Evolutionary conservation across 148 eudicot genomes (phyloP).

Genomic region (Rhododendron mucronatum): DNA sequence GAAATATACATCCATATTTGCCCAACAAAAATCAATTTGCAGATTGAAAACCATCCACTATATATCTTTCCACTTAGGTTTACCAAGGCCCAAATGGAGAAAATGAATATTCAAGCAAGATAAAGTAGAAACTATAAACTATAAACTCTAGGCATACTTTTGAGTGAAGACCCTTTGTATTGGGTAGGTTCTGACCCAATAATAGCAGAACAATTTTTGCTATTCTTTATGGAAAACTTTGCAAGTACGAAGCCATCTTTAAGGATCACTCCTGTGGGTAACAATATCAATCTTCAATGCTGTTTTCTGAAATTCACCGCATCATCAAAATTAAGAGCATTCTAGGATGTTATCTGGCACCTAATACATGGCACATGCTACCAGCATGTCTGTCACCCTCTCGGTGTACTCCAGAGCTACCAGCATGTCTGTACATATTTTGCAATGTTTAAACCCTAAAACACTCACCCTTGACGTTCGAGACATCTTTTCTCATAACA

Average conservation of each 20-base stretch:
- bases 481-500: background rate
- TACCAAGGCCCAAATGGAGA: background rate
- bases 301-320: background rate
- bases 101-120: background rate
- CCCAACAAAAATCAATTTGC: background rate
- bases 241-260: background rate
- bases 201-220: background rate
- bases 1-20: background rate
- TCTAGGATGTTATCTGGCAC: background rate
- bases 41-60: background rate
- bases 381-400: background rate
- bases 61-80: background rate
- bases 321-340: background rate
- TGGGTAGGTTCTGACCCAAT: background rate
- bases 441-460: background rate
- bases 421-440: background rate
- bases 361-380: background rate
- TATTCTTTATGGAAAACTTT: background rate
- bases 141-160: background rate
- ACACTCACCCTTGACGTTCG: background rate
- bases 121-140: background rate
- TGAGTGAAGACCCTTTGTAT: background rate
- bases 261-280: background rate
- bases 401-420: background rate
- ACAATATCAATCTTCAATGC: background rate